Conservation (phyloP, 169 alveolate genomes). For the Plasmodium chabaudi region DNA sequence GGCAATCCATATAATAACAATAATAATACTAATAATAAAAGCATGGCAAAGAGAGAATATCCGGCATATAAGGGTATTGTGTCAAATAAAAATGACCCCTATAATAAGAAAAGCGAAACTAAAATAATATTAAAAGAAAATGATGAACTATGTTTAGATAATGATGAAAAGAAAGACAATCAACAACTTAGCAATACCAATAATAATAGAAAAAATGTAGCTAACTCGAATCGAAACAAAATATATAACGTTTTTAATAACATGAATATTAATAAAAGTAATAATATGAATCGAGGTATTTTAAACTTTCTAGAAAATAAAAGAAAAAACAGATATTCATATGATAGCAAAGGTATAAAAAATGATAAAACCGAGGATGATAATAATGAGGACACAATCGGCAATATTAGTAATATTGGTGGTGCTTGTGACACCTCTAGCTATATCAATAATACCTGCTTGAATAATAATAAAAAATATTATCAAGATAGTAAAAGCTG, state of each 20-base stretch:
- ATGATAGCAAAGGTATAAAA: conserved; percentile 60
- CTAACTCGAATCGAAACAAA: conserved; percentile 17
- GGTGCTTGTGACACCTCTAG: neutral
- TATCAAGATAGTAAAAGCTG: neutral
- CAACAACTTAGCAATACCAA: neutral
- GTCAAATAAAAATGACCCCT: neutral
- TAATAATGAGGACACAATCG: neutral
- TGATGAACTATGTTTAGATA: conserved; percentile 28
- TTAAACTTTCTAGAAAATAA: conserved; percentile 54
- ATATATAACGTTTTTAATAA: conserved; percentile 53
- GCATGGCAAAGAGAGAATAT: neutral
- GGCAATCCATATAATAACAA: neutral
- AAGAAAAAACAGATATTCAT: conserved; percentile 30
- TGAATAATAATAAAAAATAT: neutral
- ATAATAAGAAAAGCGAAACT: neutral
- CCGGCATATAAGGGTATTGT: too few relatives aligned
- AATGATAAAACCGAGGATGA: conserved; percentile 23
- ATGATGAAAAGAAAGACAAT: conserved; percentile 21
- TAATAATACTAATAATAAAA: neutral
- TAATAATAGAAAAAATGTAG: conserved; percentile 6
- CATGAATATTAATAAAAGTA: conserved; percentile 24
- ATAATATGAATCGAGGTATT: conserved; percentile 42
- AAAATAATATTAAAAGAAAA: neutral
- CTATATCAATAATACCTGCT: neutral
- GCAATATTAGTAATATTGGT: neutral